A percentile compares a stretch with the other conserved stretches of the same genome.
Evolutionary conservation across 2,329 filamentous ascomycete genomes (phyloP).

Genomic region (Sporothrix sp.): DNA sequence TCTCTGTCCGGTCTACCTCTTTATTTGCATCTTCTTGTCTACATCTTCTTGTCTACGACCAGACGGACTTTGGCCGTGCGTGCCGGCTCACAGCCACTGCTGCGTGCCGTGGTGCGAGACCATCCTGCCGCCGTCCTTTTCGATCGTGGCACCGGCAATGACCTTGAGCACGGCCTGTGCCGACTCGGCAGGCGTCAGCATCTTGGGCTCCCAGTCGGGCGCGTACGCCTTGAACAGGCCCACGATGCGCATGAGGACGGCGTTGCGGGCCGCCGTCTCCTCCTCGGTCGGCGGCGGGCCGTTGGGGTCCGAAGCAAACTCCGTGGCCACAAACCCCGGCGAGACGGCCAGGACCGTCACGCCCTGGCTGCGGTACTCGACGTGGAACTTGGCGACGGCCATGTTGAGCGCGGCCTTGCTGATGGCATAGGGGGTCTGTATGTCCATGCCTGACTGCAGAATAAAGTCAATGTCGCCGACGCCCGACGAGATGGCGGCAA

Average conservation of each 20-base stretch:
- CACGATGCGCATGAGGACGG: constrained; percentile 18
- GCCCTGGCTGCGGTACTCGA: constrained; percentile 38
- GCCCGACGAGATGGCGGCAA: constrained; percentile 41
- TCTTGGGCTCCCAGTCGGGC: constrained; percentile 29
- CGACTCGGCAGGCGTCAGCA: constrained; percentile 28
- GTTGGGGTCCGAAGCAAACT: constrained; percentile 11
- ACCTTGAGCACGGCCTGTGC: constrained; percentile 27
- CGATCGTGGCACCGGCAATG: constrained; percentile 30
- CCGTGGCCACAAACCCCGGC: constrained; percentile 41
- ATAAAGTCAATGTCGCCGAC: constrained; percentile 37
- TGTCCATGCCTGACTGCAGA: constrained; percentile 27
- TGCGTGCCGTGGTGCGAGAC: constrained; percentile 45
- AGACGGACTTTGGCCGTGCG: too few relatives aligned
- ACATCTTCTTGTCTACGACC: too few relatives aligned
- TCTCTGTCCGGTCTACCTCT: too few relatives aligned
- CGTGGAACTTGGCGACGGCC: constrained; percentile 42
- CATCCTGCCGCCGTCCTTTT: constrained; percentile 40
- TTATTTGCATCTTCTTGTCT: too few relatives aligned
- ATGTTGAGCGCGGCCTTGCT: constrained; percentile 45
- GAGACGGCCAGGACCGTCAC: constrained; percentile 43
- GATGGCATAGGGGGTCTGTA: constrained; percentile 33
- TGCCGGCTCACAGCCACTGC: constrained; percentile 46
- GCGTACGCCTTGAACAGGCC: constrained; percentile 28
- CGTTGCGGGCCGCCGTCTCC: constrained; percentile 20
- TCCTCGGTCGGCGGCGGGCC: constrained; percentile 20